Evolutionary conservation across 441 rosid genomes (phyloP).

Genomic region (Croton setiger): DNA sequence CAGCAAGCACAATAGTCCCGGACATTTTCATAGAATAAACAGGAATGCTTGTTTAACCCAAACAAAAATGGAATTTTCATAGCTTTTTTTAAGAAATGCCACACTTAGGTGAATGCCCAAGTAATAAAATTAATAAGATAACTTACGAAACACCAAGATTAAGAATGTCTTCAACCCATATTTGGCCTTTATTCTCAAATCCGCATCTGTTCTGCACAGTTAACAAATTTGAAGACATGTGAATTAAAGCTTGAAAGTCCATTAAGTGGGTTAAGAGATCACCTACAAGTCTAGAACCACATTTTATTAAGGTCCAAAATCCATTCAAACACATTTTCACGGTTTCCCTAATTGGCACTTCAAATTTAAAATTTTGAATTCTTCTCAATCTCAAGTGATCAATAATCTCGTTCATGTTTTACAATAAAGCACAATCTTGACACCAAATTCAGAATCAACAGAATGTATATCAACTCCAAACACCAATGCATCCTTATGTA

Average conservation of each 20-base stretch:
- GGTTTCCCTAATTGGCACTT: not conserved
- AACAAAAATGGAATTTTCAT: not conserved
- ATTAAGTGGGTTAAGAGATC: not conserved
- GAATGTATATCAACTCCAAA: not conserved
- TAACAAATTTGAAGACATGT: conserved; percentile 17
- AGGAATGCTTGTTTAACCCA: not conserved
- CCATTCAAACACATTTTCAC: not conserved
- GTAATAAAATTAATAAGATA: conserved; percentile 21
- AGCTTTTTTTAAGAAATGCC: not conserved
- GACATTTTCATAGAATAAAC: not conserved
- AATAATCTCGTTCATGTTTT: not conserved
- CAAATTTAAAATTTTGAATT: conserved; percentile 1
- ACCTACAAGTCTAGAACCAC: not conserved
- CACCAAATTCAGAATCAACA: not conserved
- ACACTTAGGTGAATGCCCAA: not conserved
- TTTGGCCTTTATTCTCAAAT: conserved; percentile 81
- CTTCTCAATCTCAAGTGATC: not conserved
- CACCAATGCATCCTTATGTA: not conserved
- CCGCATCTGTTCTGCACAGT: conserved; percentile 88
- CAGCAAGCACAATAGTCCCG: not conserved
- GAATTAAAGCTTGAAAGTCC: not conserved
- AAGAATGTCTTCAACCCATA: conserved; percentile 94
- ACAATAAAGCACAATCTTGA: conserved; percentile 9
- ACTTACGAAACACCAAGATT: conserved; percentile 94
- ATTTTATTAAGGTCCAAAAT: not conserved